A percentile compares a stretch with the other conserved stretches of the same genome.
Evolutionary conservation across 108 stramenopile species (phyloP).

Genomic region (Conticribra guillardii): DNA sequence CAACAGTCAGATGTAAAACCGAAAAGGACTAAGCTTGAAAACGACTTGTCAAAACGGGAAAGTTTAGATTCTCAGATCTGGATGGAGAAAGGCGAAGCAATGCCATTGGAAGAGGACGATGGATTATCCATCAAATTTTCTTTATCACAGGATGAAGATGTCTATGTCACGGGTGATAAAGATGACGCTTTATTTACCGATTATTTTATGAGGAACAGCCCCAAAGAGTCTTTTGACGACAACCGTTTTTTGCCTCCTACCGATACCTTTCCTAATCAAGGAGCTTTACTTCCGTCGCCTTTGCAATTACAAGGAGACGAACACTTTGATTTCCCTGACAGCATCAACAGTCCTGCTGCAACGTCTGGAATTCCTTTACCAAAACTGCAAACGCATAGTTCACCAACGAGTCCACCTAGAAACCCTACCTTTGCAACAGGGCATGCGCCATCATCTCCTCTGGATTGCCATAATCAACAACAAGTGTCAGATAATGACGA

Average conservation of each 20-base stretch:
- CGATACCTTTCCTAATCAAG: background rate
- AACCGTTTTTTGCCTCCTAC: background rate
- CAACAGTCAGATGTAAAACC: too few species aligned
- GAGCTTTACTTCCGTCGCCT: background rate
- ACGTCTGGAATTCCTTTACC: background rate
- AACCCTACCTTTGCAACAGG: background rate
- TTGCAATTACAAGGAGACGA: background rate
- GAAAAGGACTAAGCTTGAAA: too few species aligned
- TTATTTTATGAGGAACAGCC: background rate
- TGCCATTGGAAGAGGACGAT: conserved; percentile 9
- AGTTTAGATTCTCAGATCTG: background rate
- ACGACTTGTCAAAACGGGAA: background rate
- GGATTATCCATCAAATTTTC: conserved; percentile 8
- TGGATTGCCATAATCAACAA: too few species aligned
- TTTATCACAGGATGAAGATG: background rate
- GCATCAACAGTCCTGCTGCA: background rate
- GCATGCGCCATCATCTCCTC: too few species aligned
- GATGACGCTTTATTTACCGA: background rate
- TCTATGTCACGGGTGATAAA: background rate
- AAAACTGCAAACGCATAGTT: background rate
- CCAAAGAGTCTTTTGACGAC: background rate
- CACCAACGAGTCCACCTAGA: background rate
- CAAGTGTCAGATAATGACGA: background rate
- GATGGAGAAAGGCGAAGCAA: background rate
- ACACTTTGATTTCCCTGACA: background rate